A percentile compares a stretch with the other conserved stretches of the same genome.
Conservation (phyloP, 2,329 filamentous ascomycete genomes). For the Trichoderma semiorbis region DNA sequence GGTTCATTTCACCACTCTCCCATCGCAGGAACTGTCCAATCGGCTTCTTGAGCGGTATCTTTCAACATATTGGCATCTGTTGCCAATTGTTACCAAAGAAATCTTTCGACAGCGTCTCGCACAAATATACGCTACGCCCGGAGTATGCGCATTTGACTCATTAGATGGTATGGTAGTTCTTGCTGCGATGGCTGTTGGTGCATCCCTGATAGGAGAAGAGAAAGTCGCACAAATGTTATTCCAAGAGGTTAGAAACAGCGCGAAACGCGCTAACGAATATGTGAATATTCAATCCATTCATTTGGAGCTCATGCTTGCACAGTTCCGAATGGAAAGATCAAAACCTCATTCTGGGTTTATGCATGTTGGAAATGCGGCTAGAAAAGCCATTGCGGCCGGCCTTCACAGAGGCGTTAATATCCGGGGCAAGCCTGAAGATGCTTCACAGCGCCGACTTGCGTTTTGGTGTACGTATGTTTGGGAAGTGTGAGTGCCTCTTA, state of each 20-base stretch:
- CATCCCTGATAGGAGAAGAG: background rate
- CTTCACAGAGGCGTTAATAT: background rate
- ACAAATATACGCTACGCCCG: background rate
- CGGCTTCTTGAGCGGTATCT: background rate
- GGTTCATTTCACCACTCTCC: background rate
- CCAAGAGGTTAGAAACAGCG: background rate
- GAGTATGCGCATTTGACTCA: background rate
- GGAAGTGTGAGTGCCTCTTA: background rate
- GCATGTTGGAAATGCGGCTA: background rate
- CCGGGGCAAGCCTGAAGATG: background rate
- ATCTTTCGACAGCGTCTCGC: background rate
- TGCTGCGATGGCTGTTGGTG: background rate
- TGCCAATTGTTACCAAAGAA: background rate
- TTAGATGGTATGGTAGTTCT: background rate
- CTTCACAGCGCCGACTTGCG: background rate
- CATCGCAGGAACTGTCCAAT: background rate
- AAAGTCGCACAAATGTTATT: background rate
- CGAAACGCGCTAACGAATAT: background rate
- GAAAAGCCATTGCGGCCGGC: background rate
- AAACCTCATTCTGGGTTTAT: background rate
- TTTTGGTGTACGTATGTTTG: background rate
- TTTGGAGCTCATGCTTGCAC: background rate
- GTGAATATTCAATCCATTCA: background rate
- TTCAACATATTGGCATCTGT: background rate
- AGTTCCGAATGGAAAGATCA: background rate